Percentiles rank a stretch among this genome's conserved stretches.
Evolutionary conservation across 768 basidiomycete species (phyloP).

Genomic region (Sistotremastrum niveocremeum): DNA sequence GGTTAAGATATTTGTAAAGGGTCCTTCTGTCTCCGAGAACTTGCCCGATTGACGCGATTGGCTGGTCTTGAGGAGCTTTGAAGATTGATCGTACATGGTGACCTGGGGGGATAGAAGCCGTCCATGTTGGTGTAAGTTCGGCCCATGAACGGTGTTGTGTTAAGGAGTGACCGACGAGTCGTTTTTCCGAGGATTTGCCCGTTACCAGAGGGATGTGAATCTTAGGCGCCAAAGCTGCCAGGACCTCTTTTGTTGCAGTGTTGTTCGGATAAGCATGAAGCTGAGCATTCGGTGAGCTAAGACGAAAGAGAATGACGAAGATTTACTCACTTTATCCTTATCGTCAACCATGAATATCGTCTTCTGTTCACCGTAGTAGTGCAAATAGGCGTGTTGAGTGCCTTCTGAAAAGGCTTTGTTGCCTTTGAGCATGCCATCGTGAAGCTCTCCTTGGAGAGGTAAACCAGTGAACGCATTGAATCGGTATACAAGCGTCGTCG

Average conservation of each 20-base stretch:
- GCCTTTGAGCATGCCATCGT: slow-evolving; percentile 37
- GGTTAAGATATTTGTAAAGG: slow-evolving; percentile 90
- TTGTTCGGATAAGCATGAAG: slow-evolving; percentile 58
- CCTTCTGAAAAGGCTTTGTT: slow-evolving; percentile 47
- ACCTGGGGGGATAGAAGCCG: slow-evolving; percentile 35
- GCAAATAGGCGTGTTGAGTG: slow-evolving; percentile 41
- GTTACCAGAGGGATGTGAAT: slow-evolving; percentile 47
- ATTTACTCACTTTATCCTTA: slow-evolving; percentile 48
- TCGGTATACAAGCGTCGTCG: slow-evolving; percentile 62
- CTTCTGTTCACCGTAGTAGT: slow-evolving; percentile 29
- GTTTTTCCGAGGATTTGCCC: slow-evolving; percentile 25
- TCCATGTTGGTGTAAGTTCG: slow-evolving; percentile 48
- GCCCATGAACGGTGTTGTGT: slow-evolving; percentile 27
- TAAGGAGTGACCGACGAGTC: slow-evolving; percentile 38
- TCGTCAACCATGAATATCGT: slow-evolving; percentile 60
- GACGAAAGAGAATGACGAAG: background rate
- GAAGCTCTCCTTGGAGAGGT: slow-evolving; percentile 25
- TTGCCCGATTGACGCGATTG: slow-evolving; percentile 67
- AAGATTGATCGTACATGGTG: slow-evolving; percentile 47
- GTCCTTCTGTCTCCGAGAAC: slow-evolving; percentile 81
- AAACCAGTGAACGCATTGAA: slow-evolving; percentile 69
- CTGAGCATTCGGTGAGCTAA: slow-evolving; percentile 18
- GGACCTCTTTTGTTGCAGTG: slow-evolving; percentile 25
- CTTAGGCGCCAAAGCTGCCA: slow-evolving; percentile 29
- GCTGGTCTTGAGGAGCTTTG: slow-evolving; percentile 28